These are phyloP conservation scores for Phoenix dactylifera DNA, from an alignment of 176 grass and related monocot species.

Conservation along the genomic window DNA sequence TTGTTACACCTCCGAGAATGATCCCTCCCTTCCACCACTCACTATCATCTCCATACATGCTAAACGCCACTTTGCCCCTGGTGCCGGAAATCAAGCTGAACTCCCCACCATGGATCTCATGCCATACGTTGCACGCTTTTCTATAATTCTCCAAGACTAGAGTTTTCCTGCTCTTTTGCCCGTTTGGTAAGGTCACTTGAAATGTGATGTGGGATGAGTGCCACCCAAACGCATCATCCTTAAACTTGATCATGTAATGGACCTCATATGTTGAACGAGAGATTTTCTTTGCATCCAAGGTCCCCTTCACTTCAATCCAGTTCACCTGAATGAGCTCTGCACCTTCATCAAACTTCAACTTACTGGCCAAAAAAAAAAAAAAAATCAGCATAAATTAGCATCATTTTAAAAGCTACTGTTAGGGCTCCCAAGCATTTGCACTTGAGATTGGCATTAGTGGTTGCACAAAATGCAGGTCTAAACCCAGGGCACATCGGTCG, in stretches of 20 bases:
- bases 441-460: no score
- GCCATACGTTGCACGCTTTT: background rate
- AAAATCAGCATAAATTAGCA: no score
- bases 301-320: background rate
- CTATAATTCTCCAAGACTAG: background rate
- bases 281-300: background rate
- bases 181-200: background rate
- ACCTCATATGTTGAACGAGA: constrained; percentile 2
- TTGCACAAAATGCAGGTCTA: no score
- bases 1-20: background rate
- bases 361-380: no score
- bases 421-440: no score
- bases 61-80: background rate
- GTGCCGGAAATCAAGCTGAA: background rate
- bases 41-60: background rate
- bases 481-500: no score
- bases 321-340: constrained; percentile 5
- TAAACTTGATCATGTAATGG: constrained; percentile 19
- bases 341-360: background rate
- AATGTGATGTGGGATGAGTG: constrained; percentile 1
- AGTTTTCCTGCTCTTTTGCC: no score
- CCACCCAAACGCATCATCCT: constrained; percentile 23
- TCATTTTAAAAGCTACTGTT: no score
- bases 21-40: constrained; percentile 12
- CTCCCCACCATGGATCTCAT: background rate